Evolutionary conservation across 1,284 basidiomycete genomes (phyloP).

Genomic region (Neonothopanus nambi): DNA sequence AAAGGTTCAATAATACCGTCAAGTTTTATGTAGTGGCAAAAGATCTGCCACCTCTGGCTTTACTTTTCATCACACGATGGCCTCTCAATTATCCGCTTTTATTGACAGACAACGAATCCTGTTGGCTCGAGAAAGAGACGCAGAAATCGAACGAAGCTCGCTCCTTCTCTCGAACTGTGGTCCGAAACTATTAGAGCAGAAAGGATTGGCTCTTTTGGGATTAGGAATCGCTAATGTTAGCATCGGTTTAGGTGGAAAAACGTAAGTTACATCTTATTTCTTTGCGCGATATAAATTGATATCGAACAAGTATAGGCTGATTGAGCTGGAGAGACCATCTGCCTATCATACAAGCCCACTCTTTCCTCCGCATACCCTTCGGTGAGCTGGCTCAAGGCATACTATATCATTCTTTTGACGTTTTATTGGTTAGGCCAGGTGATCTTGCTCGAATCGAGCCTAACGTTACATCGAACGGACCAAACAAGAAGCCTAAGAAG

Average conservation of each 20-base stretch:
- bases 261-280: slow-evolving; percentile 48
- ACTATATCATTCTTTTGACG: slow-evolving; percentile 5
- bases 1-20: too few species aligned
- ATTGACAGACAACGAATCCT: slow-evolving; percentile 71
- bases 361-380: slow-evolving; percentile 85
- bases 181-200: slow-evolving; percentile 83
- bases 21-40: too few species aligned
- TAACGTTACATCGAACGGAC: slow-evolving; percentile 44
- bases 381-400: slow-evolving; percentile 39
- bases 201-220: slow-evolving; percentile 79
- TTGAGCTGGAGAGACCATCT: slow-evolving; percentile 83
- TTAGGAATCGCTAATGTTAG: slow-evolving; percentile 71
- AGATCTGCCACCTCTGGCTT: background rate
- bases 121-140: slow-evolving; percentile 72
- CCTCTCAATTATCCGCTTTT: slow-evolving; percentile 44
- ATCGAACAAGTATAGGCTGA: slow-evolving; percentile 55
- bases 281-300: slow-evolving; percentile 16
- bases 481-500: slow-evolving; percentile 41
- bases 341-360: slow-evolving; percentile 73
- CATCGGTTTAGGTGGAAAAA: slow-evolving; percentile 90
- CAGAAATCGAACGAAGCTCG: slow-evolving; percentile 81
- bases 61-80: too few species aligned
- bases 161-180: slow-evolving; percentile 83
- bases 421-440: slow-evolving; percentile 51
- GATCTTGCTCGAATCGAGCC: slow-evolving; percentile 86